phyloP scores from a whole-genome alignment of 495 filamentous ascomycete species.

The Mytilinidion resinicola region DNA sequence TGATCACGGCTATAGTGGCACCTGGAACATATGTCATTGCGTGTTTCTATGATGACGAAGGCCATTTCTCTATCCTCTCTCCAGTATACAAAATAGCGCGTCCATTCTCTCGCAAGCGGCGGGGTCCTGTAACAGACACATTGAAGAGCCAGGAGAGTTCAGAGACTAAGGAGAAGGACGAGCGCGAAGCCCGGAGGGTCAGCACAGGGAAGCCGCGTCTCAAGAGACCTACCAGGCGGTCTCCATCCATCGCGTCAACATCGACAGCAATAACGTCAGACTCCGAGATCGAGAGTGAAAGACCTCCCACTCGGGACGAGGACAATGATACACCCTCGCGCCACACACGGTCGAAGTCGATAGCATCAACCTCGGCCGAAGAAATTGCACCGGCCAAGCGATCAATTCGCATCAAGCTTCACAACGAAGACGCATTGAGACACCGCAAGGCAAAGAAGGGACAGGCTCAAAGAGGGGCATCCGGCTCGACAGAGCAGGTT shows the following conservation, averaged over 20 bases:
- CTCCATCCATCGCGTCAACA: constrained; percentile 37
- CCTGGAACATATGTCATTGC: constrained; percentile 76
- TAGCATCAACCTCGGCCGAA: constrained; percentile 41
- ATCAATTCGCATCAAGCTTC: constrained; percentile 84
- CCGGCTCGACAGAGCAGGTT: constrained; percentile 24
- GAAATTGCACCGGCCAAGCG: constrained; percentile 61
- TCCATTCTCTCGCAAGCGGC: constrained; percentile 30
- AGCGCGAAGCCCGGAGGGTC: constrained; percentile 16
- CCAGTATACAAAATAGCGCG: constrained; percentile 31
- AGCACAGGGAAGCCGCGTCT: constrained; percentile 20
- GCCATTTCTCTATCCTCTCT: constrained; percentile 56
- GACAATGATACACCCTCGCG: constrained; percentile 35
- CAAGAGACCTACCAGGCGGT: constrained; percentile 18
- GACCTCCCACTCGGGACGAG: constrained; percentile 21
- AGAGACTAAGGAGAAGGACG: constrained; percentile 24
- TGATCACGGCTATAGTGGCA: constrained; percentile 69
- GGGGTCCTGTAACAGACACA: constrained; percentile 31
- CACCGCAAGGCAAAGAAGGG: constrained; percentile 48
- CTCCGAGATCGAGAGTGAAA: constrained; percentile 32
- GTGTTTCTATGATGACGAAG: constrained; percentile 72
- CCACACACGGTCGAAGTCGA: constrained; percentile 50
- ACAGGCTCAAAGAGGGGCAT: constrained; percentile 22
- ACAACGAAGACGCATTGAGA: constrained; percentile 68
- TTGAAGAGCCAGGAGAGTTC: constrained; percentile 38
- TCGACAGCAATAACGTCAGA: constrained; percentile 35